Evolutionary conservation across 768 basidiomycete species (phyloP).

Genomic region (Clavulina sp.): DNA sequence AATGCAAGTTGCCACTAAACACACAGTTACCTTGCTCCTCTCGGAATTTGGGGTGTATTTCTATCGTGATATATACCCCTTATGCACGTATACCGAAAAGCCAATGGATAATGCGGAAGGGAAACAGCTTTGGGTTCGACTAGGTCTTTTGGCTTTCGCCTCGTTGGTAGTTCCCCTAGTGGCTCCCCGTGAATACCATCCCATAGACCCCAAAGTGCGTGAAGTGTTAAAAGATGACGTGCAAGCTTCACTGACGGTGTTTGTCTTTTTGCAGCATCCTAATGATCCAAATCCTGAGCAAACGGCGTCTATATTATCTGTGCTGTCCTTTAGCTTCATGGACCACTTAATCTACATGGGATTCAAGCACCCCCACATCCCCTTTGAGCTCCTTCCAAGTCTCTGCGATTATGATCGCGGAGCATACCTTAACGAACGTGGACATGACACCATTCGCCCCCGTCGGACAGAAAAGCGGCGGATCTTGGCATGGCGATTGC

Average conservation of each 20-base stretch:
- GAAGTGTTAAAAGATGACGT: too few species aligned
- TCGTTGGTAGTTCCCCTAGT: slow-evolving; percentile 35
- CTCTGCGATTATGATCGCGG: slow-evolving; percentile 27
- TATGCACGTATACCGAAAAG: slow-evolving; percentile 32
- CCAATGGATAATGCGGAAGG: slow-evolving; percentile 34
- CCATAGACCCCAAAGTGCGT: slow-evolving; percentile 37
- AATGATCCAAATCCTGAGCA: slow-evolving; percentile 28
- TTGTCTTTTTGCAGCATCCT: slow-evolving; percentile 18
- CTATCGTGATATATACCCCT: slow-evolving; percentile 30
- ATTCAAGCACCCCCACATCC: slow-evolving; percentile 22
- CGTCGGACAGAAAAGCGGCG: slow-evolving; percentile 15
- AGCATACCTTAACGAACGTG: slow-evolving; percentile 12
- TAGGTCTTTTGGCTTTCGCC: slow-evolving; percentile 28
- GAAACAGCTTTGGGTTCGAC: slow-evolving; percentile 33
- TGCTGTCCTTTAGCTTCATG: slow-evolving; percentile 34
- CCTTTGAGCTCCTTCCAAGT: slow-evolving; percentile 27
- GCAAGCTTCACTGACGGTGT: too few species aligned
- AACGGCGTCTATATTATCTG: slow-evolving; percentile 29
- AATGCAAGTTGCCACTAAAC: not conserved
- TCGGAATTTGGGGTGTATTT: slow-evolving; percentile 28
- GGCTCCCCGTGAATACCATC: slow-evolving; percentile 38
- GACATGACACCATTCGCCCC: not conserved
- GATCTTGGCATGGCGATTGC: slow-evolving; percentile 15
- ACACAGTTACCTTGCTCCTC: not conserved
- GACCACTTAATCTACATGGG: slow-evolving; percentile 32